These are phyloP conservation scores for Scalesia atractyloides DNA, from an alignment of 129 eudicot genomes.

Conservation along the genomic window DNA sequence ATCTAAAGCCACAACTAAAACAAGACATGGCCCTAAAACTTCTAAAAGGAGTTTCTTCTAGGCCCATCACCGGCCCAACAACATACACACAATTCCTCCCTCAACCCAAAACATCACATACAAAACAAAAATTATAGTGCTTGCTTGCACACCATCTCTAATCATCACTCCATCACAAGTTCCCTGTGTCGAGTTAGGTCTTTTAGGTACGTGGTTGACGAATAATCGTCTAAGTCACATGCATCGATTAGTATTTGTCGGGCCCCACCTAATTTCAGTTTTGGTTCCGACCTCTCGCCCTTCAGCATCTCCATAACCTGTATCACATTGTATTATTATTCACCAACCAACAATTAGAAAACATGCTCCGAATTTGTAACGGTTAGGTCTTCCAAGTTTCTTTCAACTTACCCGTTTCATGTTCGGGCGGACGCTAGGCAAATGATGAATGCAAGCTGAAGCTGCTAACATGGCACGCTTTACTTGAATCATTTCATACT, in stretches of 20 bases:
- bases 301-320: conserved; percentile 67
- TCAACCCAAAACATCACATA: conserved; percentile 22
- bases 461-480: conserved; percentile 72
- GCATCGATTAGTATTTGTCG: conserved; percentile 53
- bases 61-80: conserved; percentile 22
- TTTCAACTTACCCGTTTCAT: conserved; percentile 58
- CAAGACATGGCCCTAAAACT: conserved; percentile 32
- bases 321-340: neutral
- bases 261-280: conserved; percentile 52
- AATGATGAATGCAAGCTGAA: conserved; percentile 70
- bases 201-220: conserved; percentile 60
- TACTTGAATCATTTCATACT: conserved; percentile 56
- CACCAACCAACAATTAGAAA: neutral
- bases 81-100: conserved; percentile 32
- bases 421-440: conserved; percentile 71
- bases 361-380: neutral
- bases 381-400: neutral
- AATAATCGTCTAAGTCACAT: conserved; percentile 76
- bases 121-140: conserved; percentile 7
- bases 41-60: conserved; percentile 25
- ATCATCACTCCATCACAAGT: conserved; percentile 72
- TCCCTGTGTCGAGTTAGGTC: conserved; percentile 89
- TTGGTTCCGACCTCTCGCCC: conserved; percentile 57
- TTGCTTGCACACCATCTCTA: conserved; percentile 4
- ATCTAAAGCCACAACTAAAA: conserved; percentile 23